These are phyloP conservation scores for Taiozyma sp. DNA, from an alignment of 1,139 yeast species.

Conservation along the genomic window DNA sequence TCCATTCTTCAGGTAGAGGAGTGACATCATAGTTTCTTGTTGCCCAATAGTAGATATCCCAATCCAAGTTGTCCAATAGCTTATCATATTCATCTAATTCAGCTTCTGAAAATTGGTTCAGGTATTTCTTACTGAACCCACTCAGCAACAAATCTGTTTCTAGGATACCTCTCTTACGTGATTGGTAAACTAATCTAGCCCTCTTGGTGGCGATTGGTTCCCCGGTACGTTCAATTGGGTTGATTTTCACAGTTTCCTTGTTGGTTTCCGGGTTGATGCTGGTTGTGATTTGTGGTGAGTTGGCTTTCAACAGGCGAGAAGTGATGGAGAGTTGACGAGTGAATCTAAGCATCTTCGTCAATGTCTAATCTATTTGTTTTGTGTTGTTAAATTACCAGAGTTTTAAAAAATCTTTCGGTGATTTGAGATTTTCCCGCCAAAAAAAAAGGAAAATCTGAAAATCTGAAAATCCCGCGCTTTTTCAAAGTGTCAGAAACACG, in stretches of 20 bases:
- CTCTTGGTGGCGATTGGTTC: constrained; percentile 75
- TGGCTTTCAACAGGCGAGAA: not conserved
- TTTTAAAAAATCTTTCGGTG: no score
- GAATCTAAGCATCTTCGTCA: not conserved
- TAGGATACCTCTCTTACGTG: constrained; percentile 91
- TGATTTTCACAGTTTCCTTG: constrained; percentile 36
- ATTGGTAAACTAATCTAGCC: constrained; percentile 85
- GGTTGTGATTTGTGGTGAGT: constrained; percentile 20
- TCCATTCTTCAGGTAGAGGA: constrained; percentile 86
- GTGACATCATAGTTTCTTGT: constrained; percentile 74
- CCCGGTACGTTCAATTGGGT: constrained; percentile 68
- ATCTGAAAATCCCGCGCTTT: not conserved
- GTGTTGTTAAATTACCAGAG: no score
- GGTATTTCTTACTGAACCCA: constrained; percentile 74
- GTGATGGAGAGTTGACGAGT: not conserved
- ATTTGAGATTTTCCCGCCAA: not conserved
- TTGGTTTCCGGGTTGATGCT: constrained; percentile 10
- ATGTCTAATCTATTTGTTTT: not conserved
- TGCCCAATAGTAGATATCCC: constrained; percentile 99
- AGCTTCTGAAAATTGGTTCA: constrained; percentile 51
- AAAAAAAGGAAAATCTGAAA: no score
- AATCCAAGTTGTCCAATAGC: constrained; percentile 86
- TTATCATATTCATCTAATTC: constrained; percentile 83
- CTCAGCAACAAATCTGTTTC: constrained; percentile 87
- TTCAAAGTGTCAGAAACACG: not conserved